Evolutionary conservation across 768 basidiomycete species (phyloP), one percentile per base, ranked within the genome.

Genomic region (Phanerochaete sordida): DNA sequence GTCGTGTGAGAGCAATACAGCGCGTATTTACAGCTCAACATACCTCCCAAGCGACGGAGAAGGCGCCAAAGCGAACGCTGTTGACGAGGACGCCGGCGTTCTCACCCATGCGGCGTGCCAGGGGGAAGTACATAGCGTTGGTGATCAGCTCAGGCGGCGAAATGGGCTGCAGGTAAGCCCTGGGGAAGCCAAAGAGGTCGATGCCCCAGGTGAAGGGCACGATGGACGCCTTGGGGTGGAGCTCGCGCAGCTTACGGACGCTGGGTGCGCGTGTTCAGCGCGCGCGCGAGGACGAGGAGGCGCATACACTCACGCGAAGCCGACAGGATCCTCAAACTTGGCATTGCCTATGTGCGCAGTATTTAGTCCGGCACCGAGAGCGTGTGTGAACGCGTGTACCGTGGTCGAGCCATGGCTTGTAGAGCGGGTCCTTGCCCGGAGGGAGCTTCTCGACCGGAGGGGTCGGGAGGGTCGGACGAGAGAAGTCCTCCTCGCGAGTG

Each of bases 151-250:
- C 81, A 2, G 77, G 68, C n/a, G 81, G 73, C 16, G 80, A 72
- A 28, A 85, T 46, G 3, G 84, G 79, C 35, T 77, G 69, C 2
- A 76, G 68, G n/a, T 67, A 56, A 21, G 79, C 77, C 16, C 70
- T 81, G 44, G 88, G 88, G 62, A 82, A 82, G 21, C 67, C 68
- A 8, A 88, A 69, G 48, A 88, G 62, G 59, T 79, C 74, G 62
- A 86, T 67, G 2, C 37, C 26, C 58, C 85, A 83, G 7, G 72
- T 66, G 2, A 86, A 81, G 60, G 81, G 71, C 8, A 88, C 78
- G 27, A 90, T 65, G 27, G 85, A 84, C 65, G 87, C 77, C 11
- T 81, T 79, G 6, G 88, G 86, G 68, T 90, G 85, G 16, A 87
- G 58, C 64, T 76, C 79, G 37, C 78, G 81, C 39, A 91, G 75